Conservation (phyloP, 768 basidiomycete species). For the Gloeopeniophorella convolvens region DNA sequence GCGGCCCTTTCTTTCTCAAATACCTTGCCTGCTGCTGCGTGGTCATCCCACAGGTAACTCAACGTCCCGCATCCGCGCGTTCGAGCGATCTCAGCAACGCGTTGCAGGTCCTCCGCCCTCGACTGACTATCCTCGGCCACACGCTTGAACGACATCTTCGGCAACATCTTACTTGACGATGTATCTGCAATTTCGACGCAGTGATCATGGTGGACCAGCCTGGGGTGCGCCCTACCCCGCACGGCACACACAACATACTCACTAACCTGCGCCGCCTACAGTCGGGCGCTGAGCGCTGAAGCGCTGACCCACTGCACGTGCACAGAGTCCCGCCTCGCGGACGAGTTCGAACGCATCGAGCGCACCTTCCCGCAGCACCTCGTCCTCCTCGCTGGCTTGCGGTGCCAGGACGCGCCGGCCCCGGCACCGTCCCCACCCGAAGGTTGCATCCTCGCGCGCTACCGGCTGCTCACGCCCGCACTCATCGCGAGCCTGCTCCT, state of each 20-base stretch:
- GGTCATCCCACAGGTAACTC: slow-evolving; percentile 69
- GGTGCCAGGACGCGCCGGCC: slow-evolving; percentile 35
- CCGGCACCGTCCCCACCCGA: slow-evolving; percentile 35
- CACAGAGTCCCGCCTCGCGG: slow-evolving; percentile 42
- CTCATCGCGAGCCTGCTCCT: slow-evolving; percentile 63
- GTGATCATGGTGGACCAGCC: slow-evolving; percentile 65
- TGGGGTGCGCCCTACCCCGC: slow-evolving; percentile 58
- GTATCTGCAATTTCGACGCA: slow-evolving; percentile 58
- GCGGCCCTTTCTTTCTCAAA: slow-evolving; percentile 51
- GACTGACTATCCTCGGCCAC: slow-evolving; percentile 23
- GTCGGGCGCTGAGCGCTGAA: slow-evolving; percentile 48
- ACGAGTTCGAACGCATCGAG: slow-evolving; percentile 44
- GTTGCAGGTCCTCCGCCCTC: slow-evolving; percentile 43
- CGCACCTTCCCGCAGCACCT: slow-evolving; percentile 52
- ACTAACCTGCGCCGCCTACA: slow-evolving; percentile 55
- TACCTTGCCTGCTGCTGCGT: slow-evolving; percentile 59
- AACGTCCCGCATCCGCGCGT: no score
- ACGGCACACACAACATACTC: slow-evolving; percentile 39
- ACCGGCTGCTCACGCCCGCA: slow-evolving; percentile 72
- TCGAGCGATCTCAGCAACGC: no score
- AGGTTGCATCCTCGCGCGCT: slow-evolving; percentile 62
- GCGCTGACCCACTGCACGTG: slow-evolving; percentile 22
- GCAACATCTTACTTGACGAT: slow-evolving; percentile 37
- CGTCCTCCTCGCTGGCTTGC: slow-evolving; percentile 56
- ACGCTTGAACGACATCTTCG: slow-evolving; percentile 29